These are phyloP conservation scores for Mycocentrospora acerina DNA, from an alignment of 2,329 filamentous ascomycete species.

Conservation along the genomic window DNA sequence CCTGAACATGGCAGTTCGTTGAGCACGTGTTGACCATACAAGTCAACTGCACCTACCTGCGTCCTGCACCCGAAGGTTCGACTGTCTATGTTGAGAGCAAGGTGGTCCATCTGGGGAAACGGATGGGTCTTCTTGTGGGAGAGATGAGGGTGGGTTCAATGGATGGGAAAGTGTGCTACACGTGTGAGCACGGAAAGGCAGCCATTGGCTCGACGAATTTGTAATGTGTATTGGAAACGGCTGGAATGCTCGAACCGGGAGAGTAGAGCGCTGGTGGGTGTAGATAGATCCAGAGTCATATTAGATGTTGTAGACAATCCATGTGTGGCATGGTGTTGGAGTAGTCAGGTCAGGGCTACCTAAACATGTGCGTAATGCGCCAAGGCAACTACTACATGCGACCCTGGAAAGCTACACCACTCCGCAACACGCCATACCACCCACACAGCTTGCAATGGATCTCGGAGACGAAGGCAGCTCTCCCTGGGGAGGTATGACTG, in stretches of 20 bases:
- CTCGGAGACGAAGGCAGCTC: constrained; percentile 46
- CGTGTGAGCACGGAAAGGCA: constrained; percentile 44
- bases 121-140: constrained; percentile 43
- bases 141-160: constrained; percentile 40
- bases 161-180: constrained; percentile 43
- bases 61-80: constrained; percentile 45
- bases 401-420: not conserved
- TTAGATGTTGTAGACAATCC: not conserved
- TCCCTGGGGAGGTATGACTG: constrained; percentile 44
- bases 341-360: no score
- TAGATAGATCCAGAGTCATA: no score
- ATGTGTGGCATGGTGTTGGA: no score
- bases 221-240: no score
- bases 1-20: constrained; percentile 9
- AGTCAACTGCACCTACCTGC: constrained; percentile 50
- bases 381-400: no score
- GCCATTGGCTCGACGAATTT: constrained; percentile 23
- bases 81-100: constrained; percentile 47
- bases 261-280: no score
- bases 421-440: no score
- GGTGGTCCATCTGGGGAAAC: constrained; percentile 48
- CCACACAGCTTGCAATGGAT: constrained; percentile 37
- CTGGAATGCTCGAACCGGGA: no score
- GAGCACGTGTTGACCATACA: constrained; percentile 7
- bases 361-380: constrained; percentile 6